Percentiles rank a stretch among this genome's conserved stretches.
Evolutionary conservation across 139 green algal genomes (phyloP).

Genomic region (Bryopsis sp.): DNA sequence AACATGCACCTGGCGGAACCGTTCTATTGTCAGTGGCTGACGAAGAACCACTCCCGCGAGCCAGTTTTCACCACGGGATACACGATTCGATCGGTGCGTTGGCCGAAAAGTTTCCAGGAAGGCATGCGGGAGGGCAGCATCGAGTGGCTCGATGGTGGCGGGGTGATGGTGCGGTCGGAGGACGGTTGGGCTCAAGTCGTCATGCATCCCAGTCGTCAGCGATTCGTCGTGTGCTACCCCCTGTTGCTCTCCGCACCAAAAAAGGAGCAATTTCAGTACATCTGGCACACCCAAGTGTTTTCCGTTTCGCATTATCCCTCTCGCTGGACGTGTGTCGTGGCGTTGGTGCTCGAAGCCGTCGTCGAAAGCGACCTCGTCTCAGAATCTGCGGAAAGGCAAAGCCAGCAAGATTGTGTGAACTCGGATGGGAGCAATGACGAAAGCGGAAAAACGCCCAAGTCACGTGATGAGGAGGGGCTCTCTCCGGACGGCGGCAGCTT

Average conservation of each 20-base stretch:
- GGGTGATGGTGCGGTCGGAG: constrained; percentile 29
- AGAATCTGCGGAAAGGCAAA: not conserved
- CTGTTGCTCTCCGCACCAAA: constrained; percentile 31
- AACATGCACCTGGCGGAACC: constrained; percentile 45
- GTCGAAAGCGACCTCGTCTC: not conserved
- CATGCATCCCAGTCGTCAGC: constrained; percentile 32
- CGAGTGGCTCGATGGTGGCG: constrained; percentile 27
- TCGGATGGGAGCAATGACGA: not conserved
- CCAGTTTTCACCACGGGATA: constrained; percentile 32
- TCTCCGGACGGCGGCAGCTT: no score
- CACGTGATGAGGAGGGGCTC: not conserved
- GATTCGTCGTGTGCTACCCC: constrained; percentile 54
- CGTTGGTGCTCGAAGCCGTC: not conserved
- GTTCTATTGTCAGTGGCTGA: constrained; percentile 25
- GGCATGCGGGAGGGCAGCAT: constrained; percentile 24
- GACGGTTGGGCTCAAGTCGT: constrained; percentile 39
- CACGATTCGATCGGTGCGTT: constrained; percentile 30
- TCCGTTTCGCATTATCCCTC: constrained; percentile 11
- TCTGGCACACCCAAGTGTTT: constrained; percentile 45
- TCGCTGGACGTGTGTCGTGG: constrained; percentile 13
- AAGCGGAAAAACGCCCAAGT: not conserved
- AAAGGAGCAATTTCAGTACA: constrained; percentile 32
- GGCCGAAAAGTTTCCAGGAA: constrained; percentile 27
- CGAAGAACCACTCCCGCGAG: not conserved
- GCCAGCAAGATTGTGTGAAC: not conserved